These are phyloP conservation scores for Exsudoporus frostii DNA, from an alignment of 768 basidiomycete genomes.

Conservation along the genomic window DNA sequence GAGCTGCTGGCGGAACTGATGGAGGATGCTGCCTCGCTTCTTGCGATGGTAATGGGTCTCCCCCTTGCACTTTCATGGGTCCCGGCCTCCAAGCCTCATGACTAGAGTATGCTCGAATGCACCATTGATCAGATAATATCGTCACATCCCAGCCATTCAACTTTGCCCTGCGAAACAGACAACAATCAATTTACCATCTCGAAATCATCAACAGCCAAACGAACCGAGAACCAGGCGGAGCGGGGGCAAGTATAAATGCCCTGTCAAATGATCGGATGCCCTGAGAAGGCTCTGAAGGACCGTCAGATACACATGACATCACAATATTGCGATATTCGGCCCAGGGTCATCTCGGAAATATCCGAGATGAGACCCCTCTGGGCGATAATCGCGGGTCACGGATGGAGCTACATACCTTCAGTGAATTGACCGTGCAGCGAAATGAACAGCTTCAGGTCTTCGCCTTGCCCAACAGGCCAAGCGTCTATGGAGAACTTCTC, in stretches of 20 bases:
- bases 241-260: conserved; percentile 81
- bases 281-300: conserved; percentile 55
- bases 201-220: conserved; percentile 30
- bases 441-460: conserved; percentile 54
- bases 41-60: conserved; percentile 24
- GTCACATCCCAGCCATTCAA: conserved; percentile 84
- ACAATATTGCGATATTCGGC: conserved; percentile 1
- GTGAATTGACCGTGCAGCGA: conserved; percentile 87
- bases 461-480: conserved; percentile 69
- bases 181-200: conserved; percentile 7
- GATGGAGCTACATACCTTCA: conserved; percentile 62
- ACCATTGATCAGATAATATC: conserved; percentile 86
- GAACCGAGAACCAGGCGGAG: conserved; percentile 78
- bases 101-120: conserved; percentile 80
- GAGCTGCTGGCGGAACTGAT: conserved; percentile 34
- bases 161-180: conserved; percentile 55
- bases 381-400: conserved; percentile 9
- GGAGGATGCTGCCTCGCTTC: conserved; percentile 18
- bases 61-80: conserved; percentile 68
- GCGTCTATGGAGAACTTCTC: conserved; percentile 88
- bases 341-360: conserved; percentile 8
- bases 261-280: conserved; percentile 93
- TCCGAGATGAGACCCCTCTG: conserved; percentile 6
- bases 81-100: conserved; percentile 77
- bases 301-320: conserved; percentile 22